A percentile compares a stretch with the other conserved stretches of the same genome.
Evolutionary conservation across 2,329 filamentous ascomycete genomes (phyloP).

Genomic region (Stagonosporopsis tanaceti): DNA sequence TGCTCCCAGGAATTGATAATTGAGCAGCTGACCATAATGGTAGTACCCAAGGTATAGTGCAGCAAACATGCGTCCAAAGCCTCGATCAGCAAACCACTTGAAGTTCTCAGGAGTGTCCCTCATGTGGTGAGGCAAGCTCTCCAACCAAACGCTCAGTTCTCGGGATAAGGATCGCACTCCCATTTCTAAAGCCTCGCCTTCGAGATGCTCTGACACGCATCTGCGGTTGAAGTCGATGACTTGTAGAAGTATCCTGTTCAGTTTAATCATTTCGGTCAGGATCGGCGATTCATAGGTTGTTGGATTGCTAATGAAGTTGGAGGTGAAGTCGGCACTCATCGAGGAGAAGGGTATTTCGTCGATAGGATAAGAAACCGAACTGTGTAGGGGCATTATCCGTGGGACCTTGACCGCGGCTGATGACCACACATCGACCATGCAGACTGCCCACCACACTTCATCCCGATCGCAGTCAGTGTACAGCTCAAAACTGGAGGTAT

Average conservation of each 20-base stretch:
- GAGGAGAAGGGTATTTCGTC: conserved; percentile 33
- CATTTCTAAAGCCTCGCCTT: conserved; percentile 24
- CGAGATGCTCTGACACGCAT: conserved; percentile 34
- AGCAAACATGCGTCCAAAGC: conserved; percentile 34
- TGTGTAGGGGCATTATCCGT: conserved; percentile 34
- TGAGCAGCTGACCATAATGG: conserved; percentile 34
- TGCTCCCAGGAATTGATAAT: conserved; percentile 35
- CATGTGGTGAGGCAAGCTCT: conserved; percentile 33
- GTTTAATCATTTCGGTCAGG: conserved; percentile 36
- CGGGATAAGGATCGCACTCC: conserved; percentile 30
- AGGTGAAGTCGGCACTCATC: conserved; percentile 25
- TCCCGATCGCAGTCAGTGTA: not conserved
- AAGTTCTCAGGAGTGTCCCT: conserved; percentile 35
- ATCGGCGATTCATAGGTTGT: conserved; percentile 27
- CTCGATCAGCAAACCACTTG: conserved; percentile 30
- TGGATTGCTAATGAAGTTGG: conserved; percentile 19
- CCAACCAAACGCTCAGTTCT: conserved; percentile 31
- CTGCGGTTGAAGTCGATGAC: conserved; percentile 36
- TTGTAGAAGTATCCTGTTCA: conserved; percentile 31
- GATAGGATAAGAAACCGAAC: conserved; percentile 29
- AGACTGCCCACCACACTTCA: conserved; percentile 32
- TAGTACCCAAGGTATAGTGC: conserved; percentile 37
- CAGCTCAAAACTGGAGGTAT: not conserved
- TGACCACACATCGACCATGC: conserved; percentile 40
- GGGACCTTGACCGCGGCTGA: conserved; percentile 33